Conservation (phyloP, 495 filamentous ascomycete genomes). For the Talaromyces proteolyticus region DNA sequence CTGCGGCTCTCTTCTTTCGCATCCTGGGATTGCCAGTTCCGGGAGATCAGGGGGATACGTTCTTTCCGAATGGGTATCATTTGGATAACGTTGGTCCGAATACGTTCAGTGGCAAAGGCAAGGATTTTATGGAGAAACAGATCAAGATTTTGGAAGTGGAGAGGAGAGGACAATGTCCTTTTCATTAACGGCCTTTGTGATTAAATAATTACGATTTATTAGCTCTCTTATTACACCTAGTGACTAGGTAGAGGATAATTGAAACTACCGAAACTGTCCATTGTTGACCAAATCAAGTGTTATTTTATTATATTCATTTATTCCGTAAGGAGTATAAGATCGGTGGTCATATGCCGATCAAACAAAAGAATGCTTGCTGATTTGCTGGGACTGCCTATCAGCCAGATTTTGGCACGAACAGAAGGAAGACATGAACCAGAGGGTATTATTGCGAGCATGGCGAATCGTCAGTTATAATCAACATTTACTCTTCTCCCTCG, state of each 20-base stretch:
- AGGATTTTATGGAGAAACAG: conserved; percentile 37
- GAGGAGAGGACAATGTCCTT: conserved; percentile 49
- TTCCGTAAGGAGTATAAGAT: background rate
- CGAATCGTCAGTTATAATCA: background rate
- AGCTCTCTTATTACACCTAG: background rate
- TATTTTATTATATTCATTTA: background rate
- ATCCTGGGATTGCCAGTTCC: conserved; percentile 50
- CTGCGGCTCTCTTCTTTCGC: conserved; percentile 46
- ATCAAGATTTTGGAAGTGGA: conserved; percentile 27
- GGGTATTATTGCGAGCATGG: background rate
- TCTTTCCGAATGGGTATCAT: conserved; percentile 52
- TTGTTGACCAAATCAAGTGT: background rate
- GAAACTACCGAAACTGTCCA: too few relatives aligned
- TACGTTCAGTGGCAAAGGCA: conserved; percentile 50
- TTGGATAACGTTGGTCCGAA: conserved; percentile 54
- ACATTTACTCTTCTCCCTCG: background rate
- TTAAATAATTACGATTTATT: background rate
- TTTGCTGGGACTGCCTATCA: too few relatives aligned
- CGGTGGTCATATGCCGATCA: too few relatives aligned
- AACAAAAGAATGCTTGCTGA: too few relatives aligned
- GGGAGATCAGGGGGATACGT: conserved; percentile 51
- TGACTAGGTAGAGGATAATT: too few relatives aligned
- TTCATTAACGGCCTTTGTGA: too few relatives aligned
- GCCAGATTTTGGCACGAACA: too few relatives aligned
- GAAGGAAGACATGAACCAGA: background rate